These are phyloP conservation scores for Aurifilum marmelostoma DNA, from an alignment of 2,329 filamentous ascomycete genomes.

Conservation along the genomic window DNA sequence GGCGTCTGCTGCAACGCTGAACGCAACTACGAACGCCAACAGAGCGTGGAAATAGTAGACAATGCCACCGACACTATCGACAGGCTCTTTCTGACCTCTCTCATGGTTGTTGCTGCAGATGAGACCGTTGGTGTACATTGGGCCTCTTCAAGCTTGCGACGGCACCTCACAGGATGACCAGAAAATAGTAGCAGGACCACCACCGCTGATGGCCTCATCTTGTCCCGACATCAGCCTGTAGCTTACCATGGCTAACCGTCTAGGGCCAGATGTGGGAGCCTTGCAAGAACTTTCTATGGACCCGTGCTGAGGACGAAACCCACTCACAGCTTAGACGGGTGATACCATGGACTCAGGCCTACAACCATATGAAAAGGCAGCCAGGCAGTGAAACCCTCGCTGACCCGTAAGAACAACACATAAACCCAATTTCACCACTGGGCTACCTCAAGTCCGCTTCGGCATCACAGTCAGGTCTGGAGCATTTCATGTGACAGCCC, in stretches of 20 bases:
- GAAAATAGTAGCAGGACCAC: background rate
- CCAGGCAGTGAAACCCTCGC: background rate
- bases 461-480: background rate
- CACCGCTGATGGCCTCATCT: background rate
- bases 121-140: background rate
- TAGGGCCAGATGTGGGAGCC: background rate
- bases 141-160: too few species aligned
- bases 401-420: background rate
- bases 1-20: conserved; percentile 26
- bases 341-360: background rate
- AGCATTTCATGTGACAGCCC: background rate
- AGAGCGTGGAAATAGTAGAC: background rate
- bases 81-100: background rate
- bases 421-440: background rate
- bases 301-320: background rate
- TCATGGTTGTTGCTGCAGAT: background rate
- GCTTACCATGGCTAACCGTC: background rate
- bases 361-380: background rate
- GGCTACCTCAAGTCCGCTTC: too few species aligned
- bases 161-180: too few species aligned
- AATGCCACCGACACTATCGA: background rate
- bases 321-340: background rate
- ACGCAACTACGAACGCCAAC: conserved; percentile 6
- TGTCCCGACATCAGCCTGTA: background rate
- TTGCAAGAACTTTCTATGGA: background rate